phyloP scores from a whole-genome alignment of 73 alveolate genomes.

The Paramecium sonneborni region DNA sequence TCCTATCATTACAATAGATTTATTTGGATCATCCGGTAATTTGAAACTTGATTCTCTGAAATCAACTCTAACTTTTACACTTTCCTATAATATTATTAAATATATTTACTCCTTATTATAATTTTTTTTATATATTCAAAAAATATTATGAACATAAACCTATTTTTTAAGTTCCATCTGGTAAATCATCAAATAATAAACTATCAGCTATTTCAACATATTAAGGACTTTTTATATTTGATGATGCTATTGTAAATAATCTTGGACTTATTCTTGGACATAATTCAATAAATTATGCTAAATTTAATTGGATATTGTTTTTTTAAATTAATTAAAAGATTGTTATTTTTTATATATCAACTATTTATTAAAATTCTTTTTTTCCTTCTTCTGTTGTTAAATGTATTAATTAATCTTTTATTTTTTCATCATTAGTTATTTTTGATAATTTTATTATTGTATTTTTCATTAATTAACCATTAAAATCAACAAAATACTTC shows the following conservation, averaged over 20 bases:
- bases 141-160: slow-evolving; percentile 83
- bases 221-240: slow-evolving; percentile 74
- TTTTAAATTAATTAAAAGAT: slow-evolving; percentile 73
- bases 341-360: slow-evolving; percentile 68
- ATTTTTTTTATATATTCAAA: slow-evolving; percentile 60
- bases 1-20: slow-evolving; percentile 91
- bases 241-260: slow-evolving; percentile 89
- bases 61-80: slow-evolving; percentile 58
- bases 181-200: slow-evolving; percentile 68
- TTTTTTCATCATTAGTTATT: slow-evolving; percentile 71
- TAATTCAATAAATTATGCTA: slow-evolving; percentile 76
- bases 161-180: slow-evolving; percentile 69
- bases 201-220: slow-evolving; percentile 77
- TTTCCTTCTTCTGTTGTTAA: slow-evolving; percentile 70
- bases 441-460: slow-evolving; percentile 70
- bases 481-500: slow-evolving; percentile 78
- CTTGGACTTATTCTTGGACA: slow-evolving; percentile 88
- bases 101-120: background rate
- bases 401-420: slow-evolving; percentile 40
- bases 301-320: slow-evolving; percentile 72
- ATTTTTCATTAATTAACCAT: slow-evolving; percentile 78
- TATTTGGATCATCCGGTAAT: slow-evolving; percentile 75
- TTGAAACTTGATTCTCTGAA: slow-evolving; percentile 79
- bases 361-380: slow-evolving; percentile 64
- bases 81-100: background rate